Base-by-base conservation (phyloP, 2,329 filamentous ascomycete genomes). In the Cryphonectria naterciae region DNA sequence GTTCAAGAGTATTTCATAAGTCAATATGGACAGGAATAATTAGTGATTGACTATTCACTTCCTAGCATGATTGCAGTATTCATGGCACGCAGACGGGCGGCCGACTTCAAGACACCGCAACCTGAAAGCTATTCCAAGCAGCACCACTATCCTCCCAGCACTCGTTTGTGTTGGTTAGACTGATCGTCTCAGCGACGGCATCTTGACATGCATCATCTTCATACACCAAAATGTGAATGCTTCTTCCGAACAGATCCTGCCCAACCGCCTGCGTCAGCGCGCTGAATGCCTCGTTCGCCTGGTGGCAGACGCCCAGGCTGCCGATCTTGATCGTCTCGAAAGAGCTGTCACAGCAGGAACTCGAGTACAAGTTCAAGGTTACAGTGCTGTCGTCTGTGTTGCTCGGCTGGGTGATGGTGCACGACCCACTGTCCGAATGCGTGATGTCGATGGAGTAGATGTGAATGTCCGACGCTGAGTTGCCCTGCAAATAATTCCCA, bases 401-500 rank as follows among this genome's bases (percentile, higher is more conserved):
- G n/a, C n/a, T 56, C 11, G 52, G 52, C 25, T 56, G 52, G n/a
- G 52, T 56, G 8, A 56, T 56, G 4, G 52, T 56, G 52, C n/a
- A 28, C 52, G 52, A 28, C 15, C 32, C 58, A 3, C 8, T 39
- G 35, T 61, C 32, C n/a, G 32, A 37, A 39, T 61, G 58, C 5
- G 28, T 61, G 22, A 39, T 61, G 58, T 60, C 56, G 19, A 60
- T 60, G 6, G 56, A 60, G 32, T 60, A 60, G 11, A 60, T 37
- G 7, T 37, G 56, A 17, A 60, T 15, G 28, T 39, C 58, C 7
- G 28, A 35, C 17, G 32, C 32, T 7, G 37, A 46, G 43, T 65
- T 43, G 6, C 63, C 63, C 19, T 65, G 63, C 4, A 65, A 19
- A 8, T 65, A 65, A 5, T 65, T 65, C 6, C 63, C 63, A 19